Conservation (phyloP, 148 eudicot genomes). For the Pharnaceum exiguum region DNA sequence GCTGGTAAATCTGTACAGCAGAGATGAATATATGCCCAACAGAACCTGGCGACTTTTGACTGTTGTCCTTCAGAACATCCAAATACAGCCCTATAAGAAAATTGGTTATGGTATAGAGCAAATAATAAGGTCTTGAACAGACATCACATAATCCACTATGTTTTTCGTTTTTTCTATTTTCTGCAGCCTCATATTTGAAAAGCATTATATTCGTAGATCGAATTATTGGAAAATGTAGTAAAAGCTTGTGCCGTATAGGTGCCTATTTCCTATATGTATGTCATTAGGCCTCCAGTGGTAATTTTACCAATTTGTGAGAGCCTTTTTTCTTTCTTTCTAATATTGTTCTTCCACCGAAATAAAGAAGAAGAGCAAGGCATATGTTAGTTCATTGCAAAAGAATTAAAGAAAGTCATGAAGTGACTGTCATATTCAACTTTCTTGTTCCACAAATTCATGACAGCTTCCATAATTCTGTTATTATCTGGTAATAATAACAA, state of each 20-base stretch:
- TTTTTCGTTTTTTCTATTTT: not conserved
- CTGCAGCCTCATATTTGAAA: not conserved
- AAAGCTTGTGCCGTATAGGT: conserved; percentile 12
- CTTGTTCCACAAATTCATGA: too few species aligned
- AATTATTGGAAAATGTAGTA: conserved; percentile 6
- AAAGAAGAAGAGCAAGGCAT: too few species aligned
- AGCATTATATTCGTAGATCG: not conserved
- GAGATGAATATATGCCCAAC: not conserved
- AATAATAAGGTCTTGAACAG: too few species aligned
- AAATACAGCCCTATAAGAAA: not conserved
- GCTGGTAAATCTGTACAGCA: conserved; percentile 9
- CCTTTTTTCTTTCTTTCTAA: not conserved
- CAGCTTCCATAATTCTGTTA: too few species aligned
- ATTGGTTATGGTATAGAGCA: not conserved
- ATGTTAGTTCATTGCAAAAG: too few species aligned
- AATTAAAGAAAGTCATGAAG: too few species aligned
- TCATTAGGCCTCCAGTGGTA: conserved; percentile 13
- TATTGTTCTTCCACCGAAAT: too few species aligned
- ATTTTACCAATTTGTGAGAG: conserved; percentile 13
- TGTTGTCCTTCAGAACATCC: not conserved
- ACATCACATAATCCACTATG: not conserved
- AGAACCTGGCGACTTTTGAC: conserved; percentile 6
- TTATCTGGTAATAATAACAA: too few species aligned
- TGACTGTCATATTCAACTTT: too few species aligned
- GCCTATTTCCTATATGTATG: not conserved